Evolutionary conservation across 495 filamentous ascomycete species (phyloP).

Genomic region (Lepraria neglecta): DNA sequence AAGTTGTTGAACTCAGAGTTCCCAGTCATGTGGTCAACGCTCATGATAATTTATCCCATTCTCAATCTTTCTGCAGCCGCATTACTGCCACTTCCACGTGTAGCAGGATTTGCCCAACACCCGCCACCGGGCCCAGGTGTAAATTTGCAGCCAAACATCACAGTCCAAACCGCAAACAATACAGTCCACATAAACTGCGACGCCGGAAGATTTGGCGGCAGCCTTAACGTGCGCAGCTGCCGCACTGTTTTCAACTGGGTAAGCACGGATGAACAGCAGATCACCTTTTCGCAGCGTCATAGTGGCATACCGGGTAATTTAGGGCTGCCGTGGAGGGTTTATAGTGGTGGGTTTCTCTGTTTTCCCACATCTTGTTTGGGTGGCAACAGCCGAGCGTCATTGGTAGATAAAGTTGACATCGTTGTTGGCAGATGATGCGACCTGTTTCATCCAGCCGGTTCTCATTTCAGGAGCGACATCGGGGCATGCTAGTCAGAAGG

Average conservation of each 20-base stretch:
- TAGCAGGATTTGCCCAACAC: too few relatives aligned
- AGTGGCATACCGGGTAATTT: neutral
- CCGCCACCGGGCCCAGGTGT: too few relatives aligned
- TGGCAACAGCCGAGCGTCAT: neutral
- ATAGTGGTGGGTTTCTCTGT: neutral
- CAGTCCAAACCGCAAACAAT: too few relatives aligned
- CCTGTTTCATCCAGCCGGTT: neutral
- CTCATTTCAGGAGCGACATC: neutral
- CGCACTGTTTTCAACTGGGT: neutral
- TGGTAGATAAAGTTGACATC: neutral
- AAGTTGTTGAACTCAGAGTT: too few relatives aligned
- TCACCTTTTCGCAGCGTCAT: neutral
- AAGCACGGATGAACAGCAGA: neutral
- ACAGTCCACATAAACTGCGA: neutral
- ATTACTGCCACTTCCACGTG: too few relatives aligned
- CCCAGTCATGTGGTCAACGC: too few relatives aligned
- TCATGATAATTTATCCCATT: too few relatives aligned
- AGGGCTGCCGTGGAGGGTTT: neutral
- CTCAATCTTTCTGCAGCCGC: too few relatives aligned
- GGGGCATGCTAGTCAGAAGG: neutral
- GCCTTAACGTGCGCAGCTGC: constrained; percentile 1
- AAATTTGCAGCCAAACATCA: too few relatives aligned
- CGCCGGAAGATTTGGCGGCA: neutral
- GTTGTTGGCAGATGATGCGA: neutral
- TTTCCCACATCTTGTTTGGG: neutral